A percentile compares a stretch with the other conserved stretches of the same genome.
Evolutionary conservation across 257 asterid species (phyloP).

Genomic region (Fraxinus americana): DNA sequence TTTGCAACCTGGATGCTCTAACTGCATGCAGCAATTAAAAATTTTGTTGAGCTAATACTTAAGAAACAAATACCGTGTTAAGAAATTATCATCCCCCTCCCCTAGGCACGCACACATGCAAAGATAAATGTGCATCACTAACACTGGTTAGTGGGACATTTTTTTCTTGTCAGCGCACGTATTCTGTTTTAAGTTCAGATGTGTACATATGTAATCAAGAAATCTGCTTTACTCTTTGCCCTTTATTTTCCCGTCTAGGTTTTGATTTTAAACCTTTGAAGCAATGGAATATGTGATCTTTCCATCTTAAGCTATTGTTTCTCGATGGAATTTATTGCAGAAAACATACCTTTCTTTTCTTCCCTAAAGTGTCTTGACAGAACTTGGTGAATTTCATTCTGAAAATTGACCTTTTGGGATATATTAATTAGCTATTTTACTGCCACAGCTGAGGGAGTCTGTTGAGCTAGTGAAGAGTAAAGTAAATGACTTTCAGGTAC

Average conservation of each 20-base stretch:
- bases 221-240: slow-evolving; percentile 18
- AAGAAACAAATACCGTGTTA: slow-evolving; percentile 2
- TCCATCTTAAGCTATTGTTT: slow-evolving; percentile 4
- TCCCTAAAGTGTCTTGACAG: slow-evolving; percentile 8
- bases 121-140: neutral
- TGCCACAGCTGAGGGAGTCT: slow-evolving; percentile 60
- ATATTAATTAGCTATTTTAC: slow-evolving; percentile 13
- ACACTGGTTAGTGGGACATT: neutral
- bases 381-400: neutral
- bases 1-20: slow-evolving; percentile 26
- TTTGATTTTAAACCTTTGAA: neutral
- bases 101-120: neutral
- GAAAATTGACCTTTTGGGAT: neutral
- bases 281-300: slow-evolving; percentile 10
- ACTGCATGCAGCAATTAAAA: slow-evolving; percentile 16
- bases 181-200: slow-evolving; percentile 13
- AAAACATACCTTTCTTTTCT: slow-evolving; percentile 8
- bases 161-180: neutral
- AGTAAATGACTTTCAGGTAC: slow-evolving; percentile 61
- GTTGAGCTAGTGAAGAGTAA: slow-evolving; percentile 54
- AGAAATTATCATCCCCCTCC: neutral
- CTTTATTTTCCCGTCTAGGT: neutral
- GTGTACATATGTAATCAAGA: neutral
- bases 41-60: slow-evolving; percentile 2
- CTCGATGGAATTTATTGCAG: slow-evolving; percentile 16